phyloP scores from a whole-genome alignment of 768 basidiomycete genomes.

The Boletus eberwhitei region DNA sequence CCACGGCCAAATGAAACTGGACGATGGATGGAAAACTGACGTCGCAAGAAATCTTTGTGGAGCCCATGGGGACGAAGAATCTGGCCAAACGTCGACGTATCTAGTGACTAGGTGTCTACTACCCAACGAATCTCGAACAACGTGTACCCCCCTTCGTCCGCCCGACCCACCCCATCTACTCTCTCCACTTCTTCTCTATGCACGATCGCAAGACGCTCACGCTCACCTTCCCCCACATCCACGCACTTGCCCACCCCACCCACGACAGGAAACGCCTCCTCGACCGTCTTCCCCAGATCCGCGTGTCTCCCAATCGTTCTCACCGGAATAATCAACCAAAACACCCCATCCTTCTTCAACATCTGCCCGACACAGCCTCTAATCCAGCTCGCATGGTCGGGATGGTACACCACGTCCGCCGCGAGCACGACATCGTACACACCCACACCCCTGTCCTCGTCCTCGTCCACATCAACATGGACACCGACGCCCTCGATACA shows the following conservation, averaged over 20 bases:
- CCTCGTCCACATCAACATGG: not conserved
- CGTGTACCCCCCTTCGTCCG: constrained; percentile 66
- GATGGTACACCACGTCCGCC: constrained; percentile 78
- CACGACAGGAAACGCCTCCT: constrained; percentile 44
- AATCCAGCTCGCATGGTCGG: constrained; percentile 68
- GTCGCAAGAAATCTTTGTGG: not conserved
- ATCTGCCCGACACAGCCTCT: constrained; percentile 53
- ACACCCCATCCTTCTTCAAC: constrained; percentile 46
- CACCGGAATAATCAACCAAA: constrained; percentile 73
- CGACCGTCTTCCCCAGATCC: constrained; percentile 55
- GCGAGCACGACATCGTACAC: constrained; percentile 69
- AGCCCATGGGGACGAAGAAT: not conserved
- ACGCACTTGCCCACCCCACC: not conserved
- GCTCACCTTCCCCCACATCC: not conserved
- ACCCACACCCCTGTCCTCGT: not conserved
- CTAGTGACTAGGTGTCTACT: not conserved
- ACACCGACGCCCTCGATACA: constrained; percentile 14
- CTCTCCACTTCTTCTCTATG: constrained; percentile 45
- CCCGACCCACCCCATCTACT: constrained; percentile 56
- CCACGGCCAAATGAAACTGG: not conserved
- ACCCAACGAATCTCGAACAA: constrained; percentile 69
- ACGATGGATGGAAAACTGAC: not conserved
- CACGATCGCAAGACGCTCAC: constrained; percentile 43
- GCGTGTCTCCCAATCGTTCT: constrained; percentile 64
- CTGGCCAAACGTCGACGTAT: too few species aligned